Conservation (phyloP, 805 yeast genomes). For the Candida koratica region DNA sequence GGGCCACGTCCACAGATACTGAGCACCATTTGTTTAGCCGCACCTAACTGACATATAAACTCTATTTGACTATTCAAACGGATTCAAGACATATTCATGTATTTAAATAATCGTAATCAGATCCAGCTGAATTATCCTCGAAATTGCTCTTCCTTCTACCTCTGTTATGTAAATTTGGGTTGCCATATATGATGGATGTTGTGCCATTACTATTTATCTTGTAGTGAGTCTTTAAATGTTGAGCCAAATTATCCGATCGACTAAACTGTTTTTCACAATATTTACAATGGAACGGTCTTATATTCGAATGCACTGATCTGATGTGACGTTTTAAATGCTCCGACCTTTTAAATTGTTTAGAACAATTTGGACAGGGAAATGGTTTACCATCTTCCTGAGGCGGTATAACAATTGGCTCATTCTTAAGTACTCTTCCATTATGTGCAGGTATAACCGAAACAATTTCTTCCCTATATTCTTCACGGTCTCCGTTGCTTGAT, state of each 20-base stretch:
- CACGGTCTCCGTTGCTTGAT: constrained; percentile 4
- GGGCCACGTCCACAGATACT: no score
- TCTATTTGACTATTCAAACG: no score
- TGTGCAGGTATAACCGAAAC: constrained; percentile 6
- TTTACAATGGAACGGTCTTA: constrained; percentile 43
- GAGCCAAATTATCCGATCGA: constrained; percentile 42
- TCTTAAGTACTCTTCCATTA: constrained; percentile 9
- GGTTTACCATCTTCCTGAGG: constrained; percentile 21
- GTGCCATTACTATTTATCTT: constrained; percentile 33
- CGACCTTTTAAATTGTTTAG: constrained; percentile 40
- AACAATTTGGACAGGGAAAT: constrained; percentile 42
- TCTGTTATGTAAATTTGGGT: constrained; percentile 20
- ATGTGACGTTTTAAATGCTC: constrained; percentile 43
- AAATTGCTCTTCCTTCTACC: constrained; percentile 36
- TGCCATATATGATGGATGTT: constrained; percentile 23
- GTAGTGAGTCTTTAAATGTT: constrained; percentile 42
- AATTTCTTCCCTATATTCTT: constrained; percentile 7
- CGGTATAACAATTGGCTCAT: constrained; percentile 10
- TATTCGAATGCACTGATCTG: constrained; percentile 42
- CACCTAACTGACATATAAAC: no score
- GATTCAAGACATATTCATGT: no score
- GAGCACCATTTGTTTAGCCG: no score
- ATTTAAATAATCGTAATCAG: constrained; percentile 3
- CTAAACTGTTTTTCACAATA: constrained; percentile 43
- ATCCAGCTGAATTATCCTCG: constrained; percentile 5